These are phyloP conservation scores for Elongisporangium senticosum DNA, from an alignment of 352 stramenopile genomes.

Conservation along the genomic window DNA sequence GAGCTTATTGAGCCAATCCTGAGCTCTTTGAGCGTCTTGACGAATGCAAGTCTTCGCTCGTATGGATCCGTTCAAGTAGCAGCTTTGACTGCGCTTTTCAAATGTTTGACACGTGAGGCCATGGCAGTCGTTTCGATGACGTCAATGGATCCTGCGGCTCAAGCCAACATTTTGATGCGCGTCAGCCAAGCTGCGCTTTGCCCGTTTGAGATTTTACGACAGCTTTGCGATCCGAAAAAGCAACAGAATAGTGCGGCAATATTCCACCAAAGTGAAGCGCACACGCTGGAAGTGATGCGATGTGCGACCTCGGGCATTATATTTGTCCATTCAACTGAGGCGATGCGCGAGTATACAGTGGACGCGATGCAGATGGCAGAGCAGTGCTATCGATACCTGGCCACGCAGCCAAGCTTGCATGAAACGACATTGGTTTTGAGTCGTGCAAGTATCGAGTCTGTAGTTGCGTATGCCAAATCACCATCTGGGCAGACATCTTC, in stretches of 20 bases:
- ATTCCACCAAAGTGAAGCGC: constrained; percentile 14
- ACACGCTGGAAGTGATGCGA: constrained; percentile 31
- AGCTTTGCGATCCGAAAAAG: constrained; percentile 36
- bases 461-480: constrained; percentile 6
- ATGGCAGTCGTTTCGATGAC: constrained; percentile 8
- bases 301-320: constrained; percentile 44
- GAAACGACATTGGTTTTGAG: not conserved
- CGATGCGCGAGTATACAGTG: constrained; percentile 25
- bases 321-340: constrained; percentile 40
- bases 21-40: constrained; percentile 26
- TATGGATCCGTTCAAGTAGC: constrained; percentile 23
- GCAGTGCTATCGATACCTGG: constrained; percentile 26
- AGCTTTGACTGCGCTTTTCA: constrained; percentile 34
- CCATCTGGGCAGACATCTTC: not conserved
- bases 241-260: constrained; percentile 20
- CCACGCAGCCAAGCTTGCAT: constrained; percentile 5
- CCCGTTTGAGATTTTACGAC: constrained; percentile 29
- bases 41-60: constrained; percentile 31
- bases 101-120: constrained; percentile 32
- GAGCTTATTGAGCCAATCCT: constrained; percentile 6
- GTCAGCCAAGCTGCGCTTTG: constrained; percentile 34
- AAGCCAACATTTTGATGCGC: constrained; percentile 8
- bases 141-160: not conserved
- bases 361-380: constrained; percentile 29
- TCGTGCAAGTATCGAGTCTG: not conserved